Percentiles rank a stretch among this genome's conserved stretches.
phyloP scores from a whole-genome alignment of 1,284 basidiomycete genomes.

The Malassezia sympodialis region DNA sequence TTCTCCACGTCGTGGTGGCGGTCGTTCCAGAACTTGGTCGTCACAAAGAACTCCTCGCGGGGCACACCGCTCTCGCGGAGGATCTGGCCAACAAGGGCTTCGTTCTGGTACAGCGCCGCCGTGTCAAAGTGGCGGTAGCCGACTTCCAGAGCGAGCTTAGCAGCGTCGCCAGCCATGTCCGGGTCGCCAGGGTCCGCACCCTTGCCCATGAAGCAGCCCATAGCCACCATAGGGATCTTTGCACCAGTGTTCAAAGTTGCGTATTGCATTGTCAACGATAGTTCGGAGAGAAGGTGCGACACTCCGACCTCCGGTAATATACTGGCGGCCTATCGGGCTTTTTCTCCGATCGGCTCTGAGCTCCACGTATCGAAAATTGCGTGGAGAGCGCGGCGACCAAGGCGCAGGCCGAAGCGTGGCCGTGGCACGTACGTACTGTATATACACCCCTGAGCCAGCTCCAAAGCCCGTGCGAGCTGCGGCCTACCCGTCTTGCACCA shows the following conservation, averaged over 20 bases:
- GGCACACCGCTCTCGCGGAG: constrained; percentile 62
- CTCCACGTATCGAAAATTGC: too few species aligned
- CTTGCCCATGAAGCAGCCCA: constrained; percentile 33
- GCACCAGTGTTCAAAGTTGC: constrained; percentile 20
- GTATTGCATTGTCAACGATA: too few species aligned
- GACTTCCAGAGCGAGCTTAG: constrained; percentile 18
- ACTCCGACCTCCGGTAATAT: too few species aligned
- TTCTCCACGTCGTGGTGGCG: constrained; percentile 22
- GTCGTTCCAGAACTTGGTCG: constrained; percentile 65
- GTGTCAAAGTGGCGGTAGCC: constrained; percentile 38
- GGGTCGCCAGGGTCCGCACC: too few species aligned
- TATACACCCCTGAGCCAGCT: too few species aligned
- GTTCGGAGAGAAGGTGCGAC: too few species aligned
- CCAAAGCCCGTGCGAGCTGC: too few species aligned
- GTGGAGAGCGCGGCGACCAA: too few species aligned
- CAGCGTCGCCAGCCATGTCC: constrained; percentile 15
- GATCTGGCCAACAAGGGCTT: constrained; percentile 71
- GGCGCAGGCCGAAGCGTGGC: too few species aligned
- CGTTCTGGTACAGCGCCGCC: constrained; percentile 54
- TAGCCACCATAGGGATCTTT: constrained; percentile 29
- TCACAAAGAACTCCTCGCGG: constrained; percentile 70
- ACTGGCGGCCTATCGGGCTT: too few species aligned
- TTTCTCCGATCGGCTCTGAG: too few species aligned
- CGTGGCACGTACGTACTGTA: too few species aligned
- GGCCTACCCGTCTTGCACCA: background rate